Conservation (phyloP, 2,329 filamentous ascomycete genomes). For the Fonsecaea monophora region DNA sequence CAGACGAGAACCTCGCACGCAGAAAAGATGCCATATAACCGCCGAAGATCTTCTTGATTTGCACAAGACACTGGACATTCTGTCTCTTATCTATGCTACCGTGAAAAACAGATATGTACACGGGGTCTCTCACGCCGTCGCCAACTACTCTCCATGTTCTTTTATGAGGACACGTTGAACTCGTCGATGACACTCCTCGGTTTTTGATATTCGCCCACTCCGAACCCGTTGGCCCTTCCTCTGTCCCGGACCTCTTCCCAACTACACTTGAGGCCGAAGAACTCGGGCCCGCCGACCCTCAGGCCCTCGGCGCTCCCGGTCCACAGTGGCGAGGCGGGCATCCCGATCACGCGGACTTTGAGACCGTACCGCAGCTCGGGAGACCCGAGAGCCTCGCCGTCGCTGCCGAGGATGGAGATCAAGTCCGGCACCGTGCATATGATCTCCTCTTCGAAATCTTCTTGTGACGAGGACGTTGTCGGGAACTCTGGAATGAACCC, state of each 20-base stretch:
- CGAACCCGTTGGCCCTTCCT: slow-evolving; percentile 25
- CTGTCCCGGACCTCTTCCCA: slow-evolving; percentile 40
- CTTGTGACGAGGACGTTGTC: neutral
- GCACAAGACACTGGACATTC: neutral
- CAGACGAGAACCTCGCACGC: neutral
- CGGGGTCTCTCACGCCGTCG: neutral
- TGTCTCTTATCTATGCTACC: neutral
- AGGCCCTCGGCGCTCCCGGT: slow-evolving; percentile 49
- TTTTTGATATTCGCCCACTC: slow-evolving; percentile 38
- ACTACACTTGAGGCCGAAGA: slow-evolving; percentile 45
- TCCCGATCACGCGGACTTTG: slow-evolving; percentile 58
- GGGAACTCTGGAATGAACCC: slow-evolving; percentile 25
- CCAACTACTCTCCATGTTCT: neutral
- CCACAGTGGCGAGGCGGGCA: slow-evolving; percentile 61
- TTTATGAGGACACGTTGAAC: slow-evolving; percentile 25
- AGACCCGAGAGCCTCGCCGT: slow-evolving; percentile 37
- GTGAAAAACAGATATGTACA: neutral
- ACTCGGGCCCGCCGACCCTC: slow-evolving; percentile 50
- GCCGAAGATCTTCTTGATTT: neutral
- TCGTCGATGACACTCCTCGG: slow-evolving; percentile 43
- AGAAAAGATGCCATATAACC: neutral
- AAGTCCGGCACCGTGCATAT: slow-evolving; percentile 45
- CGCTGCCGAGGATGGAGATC: slow-evolving; percentile 36
- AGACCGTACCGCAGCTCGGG: slow-evolving; percentile 56
- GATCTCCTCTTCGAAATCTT: slow-evolving; percentile 33